Evolutionary conservation across 2,329 filamentous ascomycete species (phyloP).

Genomic region (Biscogniauxia sp.): DNA sequence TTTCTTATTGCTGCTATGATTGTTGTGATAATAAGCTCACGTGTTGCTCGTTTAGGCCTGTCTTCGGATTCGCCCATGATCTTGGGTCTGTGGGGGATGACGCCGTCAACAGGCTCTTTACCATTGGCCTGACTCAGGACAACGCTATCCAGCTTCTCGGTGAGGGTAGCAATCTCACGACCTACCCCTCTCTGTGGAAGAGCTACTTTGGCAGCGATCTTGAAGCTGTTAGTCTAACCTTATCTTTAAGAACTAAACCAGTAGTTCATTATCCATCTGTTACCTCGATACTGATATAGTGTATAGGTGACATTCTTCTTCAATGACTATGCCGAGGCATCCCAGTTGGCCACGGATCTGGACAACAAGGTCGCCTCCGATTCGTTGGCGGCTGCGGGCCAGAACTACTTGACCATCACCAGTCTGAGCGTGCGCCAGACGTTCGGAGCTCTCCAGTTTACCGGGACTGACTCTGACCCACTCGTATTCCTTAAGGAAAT

Average conservation of each 20-base stretch:
- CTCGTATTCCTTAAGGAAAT: constrained; percentile 88
- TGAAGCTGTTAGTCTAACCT: constrained; percentile 45
- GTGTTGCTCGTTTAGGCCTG: constrained; percentile 51
- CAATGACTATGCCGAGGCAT: constrained; percentile 65
- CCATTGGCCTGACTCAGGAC: constrained; percentile 74
- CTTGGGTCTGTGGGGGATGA: constrained; percentile 45
- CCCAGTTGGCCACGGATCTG: constrained; percentile 57
- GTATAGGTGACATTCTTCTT: constrained; percentile 66
- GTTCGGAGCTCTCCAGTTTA: constrained; percentile 73
- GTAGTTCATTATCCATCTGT: background rate
- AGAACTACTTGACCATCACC: constrained; percentile 73
- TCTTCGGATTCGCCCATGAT: constrained; percentile 73
- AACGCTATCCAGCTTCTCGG: constrained; percentile 75
- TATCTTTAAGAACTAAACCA: background rate
- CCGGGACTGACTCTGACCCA: constrained; percentile 65
- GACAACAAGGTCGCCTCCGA: constrained; percentile 68
- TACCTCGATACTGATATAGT: constrained; percentile 7
- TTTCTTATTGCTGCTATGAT: background rate
- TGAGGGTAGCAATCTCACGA: constrained; percentile 55
- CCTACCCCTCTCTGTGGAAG: constrained; percentile 74
- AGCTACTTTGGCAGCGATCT: constrained; percentile 64
- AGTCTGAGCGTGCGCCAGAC: constrained; percentile 78
- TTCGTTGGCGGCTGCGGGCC: constrained; percentile 63
- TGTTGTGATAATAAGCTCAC: background rate
- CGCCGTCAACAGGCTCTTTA: constrained; percentile 59